Percentiles rank a stretch among this genome's conserved stretches.
phyloP scores from a whole-genome alignment of 2,329 filamentous ascomycete genomes.

The Ustilaginoidea virens region DNA sequence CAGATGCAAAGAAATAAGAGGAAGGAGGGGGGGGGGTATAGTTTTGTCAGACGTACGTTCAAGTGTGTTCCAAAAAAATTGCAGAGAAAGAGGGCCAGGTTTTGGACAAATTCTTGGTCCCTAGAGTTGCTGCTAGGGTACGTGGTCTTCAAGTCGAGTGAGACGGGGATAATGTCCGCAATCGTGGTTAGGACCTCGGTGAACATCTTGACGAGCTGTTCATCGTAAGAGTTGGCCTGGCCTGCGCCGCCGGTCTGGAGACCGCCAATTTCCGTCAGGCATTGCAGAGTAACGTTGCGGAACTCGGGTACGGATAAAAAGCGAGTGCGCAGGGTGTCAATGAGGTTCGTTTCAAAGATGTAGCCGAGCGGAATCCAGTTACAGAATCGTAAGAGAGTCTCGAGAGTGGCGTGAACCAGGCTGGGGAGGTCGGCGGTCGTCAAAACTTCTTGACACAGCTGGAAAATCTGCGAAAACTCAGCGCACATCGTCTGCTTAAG shows the following conservation, averaged over 20 bases:
- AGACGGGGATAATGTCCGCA: slow-evolving; percentile 80
- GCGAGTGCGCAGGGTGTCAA: slow-evolving; percentile 81
- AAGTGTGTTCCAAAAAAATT: slow-evolving; percentile 95
- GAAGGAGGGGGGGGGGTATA: neutral
- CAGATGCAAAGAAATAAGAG: neutral
- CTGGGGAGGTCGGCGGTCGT: slow-evolving; percentile 77
- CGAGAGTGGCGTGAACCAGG: slow-evolving; percentile 88
- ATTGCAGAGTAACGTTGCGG: slow-evolving; percentile 91
- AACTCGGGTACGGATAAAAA: slow-evolving; percentile 92
- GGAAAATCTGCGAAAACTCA: slow-evolving; percentile 97
- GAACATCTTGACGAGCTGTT: slow-evolving; percentile 96
- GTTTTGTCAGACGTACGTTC: slow-evolving; percentile 35
- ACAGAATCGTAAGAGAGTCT: slow-evolving; percentile 88
- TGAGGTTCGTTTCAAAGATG: slow-evolving; percentile 95
- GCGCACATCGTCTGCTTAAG: slow-evolving; percentile 98
- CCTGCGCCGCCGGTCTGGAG: slow-evolving; percentile 64
- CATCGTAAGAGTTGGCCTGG: slow-evolving; percentile 64
- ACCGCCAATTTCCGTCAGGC: slow-evolving; percentile 90
- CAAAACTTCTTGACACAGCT: slow-evolving; percentile 90
- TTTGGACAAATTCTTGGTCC: slow-evolving; percentile 97
- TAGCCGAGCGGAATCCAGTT: slow-evolving; percentile 99
- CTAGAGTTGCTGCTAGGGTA: slow-evolving; percentile 83
- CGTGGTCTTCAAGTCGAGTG: slow-evolving; percentile 78
- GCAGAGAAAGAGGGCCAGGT: slow-evolving; percentile 85
- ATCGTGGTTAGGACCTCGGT: slow-evolving; percentile 90